These are phyloP conservation scores for Fragaria nilgerrensis DNA, from an alignment of 306 rosid species.

Conservation along the genomic window DNA sequence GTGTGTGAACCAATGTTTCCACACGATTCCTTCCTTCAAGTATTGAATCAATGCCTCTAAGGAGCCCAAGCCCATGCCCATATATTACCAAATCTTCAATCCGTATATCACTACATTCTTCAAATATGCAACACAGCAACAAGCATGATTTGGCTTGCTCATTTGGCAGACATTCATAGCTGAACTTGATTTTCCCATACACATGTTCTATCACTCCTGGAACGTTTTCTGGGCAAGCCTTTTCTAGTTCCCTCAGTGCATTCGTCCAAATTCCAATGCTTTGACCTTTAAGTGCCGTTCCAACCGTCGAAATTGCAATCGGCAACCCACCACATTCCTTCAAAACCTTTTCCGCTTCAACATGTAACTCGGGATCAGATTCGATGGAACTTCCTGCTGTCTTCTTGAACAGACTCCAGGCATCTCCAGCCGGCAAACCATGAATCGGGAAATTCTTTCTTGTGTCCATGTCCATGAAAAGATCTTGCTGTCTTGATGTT, in stretches of 20 bases:
- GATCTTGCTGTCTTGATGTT: background rate
- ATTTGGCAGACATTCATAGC: background rate
- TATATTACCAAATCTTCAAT: background rate
- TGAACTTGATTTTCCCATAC: background rate
- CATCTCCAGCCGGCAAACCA: background rate
- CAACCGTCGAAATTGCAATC: constrained; percentile 28
- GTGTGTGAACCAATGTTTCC: background rate
- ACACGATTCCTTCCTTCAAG: background rate
- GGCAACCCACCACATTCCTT: constrained; percentile 40
- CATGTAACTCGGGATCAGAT: background rate
- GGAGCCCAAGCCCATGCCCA: background rate
- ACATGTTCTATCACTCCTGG: background rate
- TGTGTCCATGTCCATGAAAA: background rate
- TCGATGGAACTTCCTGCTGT: background rate
- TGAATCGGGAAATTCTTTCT: background rate
- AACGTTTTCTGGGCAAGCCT: background rate
- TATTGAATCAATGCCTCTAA: background rate
- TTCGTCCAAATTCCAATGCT: constrained; percentile 31
- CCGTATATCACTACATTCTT: background rate
- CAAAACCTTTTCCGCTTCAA: constrained; percentile 24
- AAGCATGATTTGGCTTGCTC: background rate
- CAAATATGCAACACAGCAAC: background rate
- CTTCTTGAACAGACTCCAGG: constrained; percentile 8
- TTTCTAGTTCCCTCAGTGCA: background rate
- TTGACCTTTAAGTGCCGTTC: constrained; percentile 27